These are phyloP conservation scores for Forsythia viridissima DNA, from an alignment of 257 asterid species.

Conservation along the genomic window DNA sequence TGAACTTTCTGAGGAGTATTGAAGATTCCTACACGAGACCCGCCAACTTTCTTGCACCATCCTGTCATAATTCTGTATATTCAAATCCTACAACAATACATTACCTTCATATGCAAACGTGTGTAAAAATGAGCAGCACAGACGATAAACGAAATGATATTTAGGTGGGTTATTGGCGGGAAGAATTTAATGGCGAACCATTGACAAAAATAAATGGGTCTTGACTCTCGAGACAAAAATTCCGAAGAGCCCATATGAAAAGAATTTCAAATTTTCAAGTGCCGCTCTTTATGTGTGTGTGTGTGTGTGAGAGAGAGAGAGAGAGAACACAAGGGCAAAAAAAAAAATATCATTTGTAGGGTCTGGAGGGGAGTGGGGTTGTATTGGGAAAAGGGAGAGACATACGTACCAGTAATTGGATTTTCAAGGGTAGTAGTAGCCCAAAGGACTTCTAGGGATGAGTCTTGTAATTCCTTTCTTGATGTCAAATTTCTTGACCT, in stretches of 20 bases:
- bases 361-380: not conserved
- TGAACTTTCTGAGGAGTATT: conserved; percentile 18
- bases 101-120: not conserved
- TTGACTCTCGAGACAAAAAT: not conserved
- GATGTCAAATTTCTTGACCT: conserved; percentile 20
- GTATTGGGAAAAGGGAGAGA: conserved; percentile 9
- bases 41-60: conserved; percentile 48
- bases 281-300: conserved; percentile 60
- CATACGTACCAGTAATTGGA: conserved; percentile 49
- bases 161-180: conserved; percentile 30
- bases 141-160: not conserved
- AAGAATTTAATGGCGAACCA: conserved; percentile 4
- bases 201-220: not conserved
- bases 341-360: conserved; percentile 9
- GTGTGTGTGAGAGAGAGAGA: not conserved
- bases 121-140: not conserved
- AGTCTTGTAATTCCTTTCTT: conserved; percentile 23
- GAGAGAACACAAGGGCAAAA: conserved; percentile 23
- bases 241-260: conserved; percentile 25
- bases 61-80: conserved; percentile 60
- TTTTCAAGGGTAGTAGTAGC: not conserved
- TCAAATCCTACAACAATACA: conserved; percentile 43
- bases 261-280: conserved; percentile 24
- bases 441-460: conserved; percentile 29
- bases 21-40: conserved; percentile 40